Percentiles rank a stretch among this genome's conserved stretches.
phyloP scores from a whole-genome alignment of 2,329 filamentous ascomycete genomes.

The Diaporthe batatas region DNA sequence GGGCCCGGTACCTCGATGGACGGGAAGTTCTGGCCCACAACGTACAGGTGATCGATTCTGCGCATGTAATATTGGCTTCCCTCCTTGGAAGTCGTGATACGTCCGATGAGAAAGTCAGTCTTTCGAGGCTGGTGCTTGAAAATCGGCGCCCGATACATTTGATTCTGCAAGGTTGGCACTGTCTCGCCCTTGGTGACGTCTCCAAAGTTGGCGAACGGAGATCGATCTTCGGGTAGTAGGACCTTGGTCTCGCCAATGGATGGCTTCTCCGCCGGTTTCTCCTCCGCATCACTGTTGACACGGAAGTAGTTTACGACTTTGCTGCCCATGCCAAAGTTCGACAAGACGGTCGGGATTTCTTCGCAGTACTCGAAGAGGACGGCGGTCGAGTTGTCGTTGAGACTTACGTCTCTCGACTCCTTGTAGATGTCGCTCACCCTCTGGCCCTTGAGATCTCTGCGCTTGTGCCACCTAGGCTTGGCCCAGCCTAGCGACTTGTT shows the following conservation, averaged over 20 bases:
- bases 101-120: conserved; percentile 89
- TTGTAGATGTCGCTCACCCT: conserved; percentile 83
- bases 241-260: conserved; percentile 92
- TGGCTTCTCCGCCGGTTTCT: conserved; percentile 80
- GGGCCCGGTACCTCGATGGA: conserved; percentile 93
- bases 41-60: conserved; percentile 90
- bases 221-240: conserved; percentile 92
- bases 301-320: conserved; percentile 97
- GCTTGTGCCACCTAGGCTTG: conserved; percentile 80
- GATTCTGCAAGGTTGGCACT: conserved; percentile 91
- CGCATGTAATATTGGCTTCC: conserved; percentile 86
- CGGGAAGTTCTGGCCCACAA: conserved; percentile 93
- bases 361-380: conserved; percentile 96
- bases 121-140: conserved; percentile 85
- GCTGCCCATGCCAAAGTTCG: conserved; percentile 97
- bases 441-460: conserved; percentile 85
- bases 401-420: conserved; percentile 83
- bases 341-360: conserved; percentile 90
- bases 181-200: conserved; percentile 92
- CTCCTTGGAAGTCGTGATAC: conserved; percentile 82
- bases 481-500: conserved; percentile 79
- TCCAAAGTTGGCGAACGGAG: conserved; percentile 95
- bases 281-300: conserved; percentile 79
- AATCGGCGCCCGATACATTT: conserved; percentile 94
- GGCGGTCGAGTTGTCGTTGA: conserved; percentile 89